These are phyloP conservation scores for Amanita pseudoporphyria DNA, from an alignment of 768 basidiomycete species.

Conservation along the genomic window DNA sequence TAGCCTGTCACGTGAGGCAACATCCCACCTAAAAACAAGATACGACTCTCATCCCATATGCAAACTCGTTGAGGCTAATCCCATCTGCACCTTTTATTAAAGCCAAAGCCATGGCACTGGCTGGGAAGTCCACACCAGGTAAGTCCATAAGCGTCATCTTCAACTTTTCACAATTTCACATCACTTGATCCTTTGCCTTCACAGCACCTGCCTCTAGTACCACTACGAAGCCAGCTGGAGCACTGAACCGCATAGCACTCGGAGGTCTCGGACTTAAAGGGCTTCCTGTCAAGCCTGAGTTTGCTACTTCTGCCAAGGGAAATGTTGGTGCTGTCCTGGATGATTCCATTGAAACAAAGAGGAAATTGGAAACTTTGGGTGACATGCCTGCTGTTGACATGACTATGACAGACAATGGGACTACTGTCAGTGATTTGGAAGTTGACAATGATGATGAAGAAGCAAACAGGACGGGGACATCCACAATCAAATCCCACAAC, in stretches of 20 bases:
- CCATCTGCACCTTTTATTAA: no score
- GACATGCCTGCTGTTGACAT: conserved; percentile 93
- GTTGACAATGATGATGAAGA: conserved; percentile 86
- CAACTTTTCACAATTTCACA: no score
- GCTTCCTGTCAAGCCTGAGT: conserved; percentile 71
- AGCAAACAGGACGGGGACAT: conserved; percentile 66
- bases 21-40: no score
- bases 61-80: no score
- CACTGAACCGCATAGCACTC: conserved; percentile 70
- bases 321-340: conserved; percentile 56
- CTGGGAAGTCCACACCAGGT: no score
- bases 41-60: no score
- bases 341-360: conserved; percentile 79
- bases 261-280: conserved; percentile 77
- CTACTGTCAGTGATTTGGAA: conserved; percentile 76
- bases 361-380: conserved; percentile 77
- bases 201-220: conserved; percentile 28
- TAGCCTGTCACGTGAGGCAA: no score
- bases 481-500: no score
- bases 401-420: conserved; percentile 73
- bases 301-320: conserved; percentile 50
- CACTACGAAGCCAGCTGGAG: conserved; percentile 32
- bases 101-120: no score
- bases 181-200: no score
- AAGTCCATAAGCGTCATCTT: no score